A percentile compares a stretch with the other conserved stretches of the same genome.
These are phyloP conservation scores for Rostrohypoxylon terebratum DNA, from an alignment of 495 filamentous ascomycete genomes.

Conservation along the genomic window DNA sequence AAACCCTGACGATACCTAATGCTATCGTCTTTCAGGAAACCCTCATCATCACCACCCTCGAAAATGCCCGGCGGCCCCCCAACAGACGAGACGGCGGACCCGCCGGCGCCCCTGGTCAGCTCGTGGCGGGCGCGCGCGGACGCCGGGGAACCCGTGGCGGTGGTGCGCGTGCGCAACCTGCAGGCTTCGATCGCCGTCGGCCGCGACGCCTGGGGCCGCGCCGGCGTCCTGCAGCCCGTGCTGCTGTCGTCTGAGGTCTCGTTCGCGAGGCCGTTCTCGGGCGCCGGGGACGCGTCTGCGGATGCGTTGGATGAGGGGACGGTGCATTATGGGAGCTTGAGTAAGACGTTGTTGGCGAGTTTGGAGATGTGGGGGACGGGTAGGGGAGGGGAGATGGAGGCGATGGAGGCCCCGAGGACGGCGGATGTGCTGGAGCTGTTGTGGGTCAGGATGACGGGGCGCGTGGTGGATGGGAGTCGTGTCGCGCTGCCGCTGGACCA, in stretches of 20 bases:
- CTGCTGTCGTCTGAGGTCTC: constrained; percentile 63
- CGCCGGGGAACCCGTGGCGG: constrained; percentile 54
- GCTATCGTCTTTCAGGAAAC: constrained; percentile 41
- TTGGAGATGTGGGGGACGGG: constrained; percentile 44
- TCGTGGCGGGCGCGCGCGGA: constrained; percentile 49
- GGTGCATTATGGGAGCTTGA: constrained; percentile 70
- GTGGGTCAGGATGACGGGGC: constrained; percentile 51
- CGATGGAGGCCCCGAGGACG: constrained; percentile 21
- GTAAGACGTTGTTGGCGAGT: constrained; percentile 61
- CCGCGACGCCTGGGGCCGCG: constrained; percentile 69
- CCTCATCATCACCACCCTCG: constrained; percentile 10
- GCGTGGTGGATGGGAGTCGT: constrained; percentile 43
- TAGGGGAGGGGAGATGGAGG: neutral
- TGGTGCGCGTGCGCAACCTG: constrained; percentile 65
- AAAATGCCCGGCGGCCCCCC: constrained; percentile 32
- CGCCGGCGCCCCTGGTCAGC: constrained; percentile 49
- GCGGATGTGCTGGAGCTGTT: constrained; percentile 48
- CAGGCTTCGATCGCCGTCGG: constrained; percentile 55
- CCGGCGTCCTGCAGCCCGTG: constrained; percentile 62
- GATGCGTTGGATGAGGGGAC: constrained; percentile 62
- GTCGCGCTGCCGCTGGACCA: constrained; percentile 45
- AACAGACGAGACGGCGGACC: constrained; percentile 31
- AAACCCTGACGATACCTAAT: constrained; percentile 1
- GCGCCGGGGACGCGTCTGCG: constrained; percentile 48
- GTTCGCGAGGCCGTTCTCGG: constrained; percentile 60